phyloP scores from a whole-genome alignment of 345 rosid genomes.

The Limnanthes douglasii region DNA sequence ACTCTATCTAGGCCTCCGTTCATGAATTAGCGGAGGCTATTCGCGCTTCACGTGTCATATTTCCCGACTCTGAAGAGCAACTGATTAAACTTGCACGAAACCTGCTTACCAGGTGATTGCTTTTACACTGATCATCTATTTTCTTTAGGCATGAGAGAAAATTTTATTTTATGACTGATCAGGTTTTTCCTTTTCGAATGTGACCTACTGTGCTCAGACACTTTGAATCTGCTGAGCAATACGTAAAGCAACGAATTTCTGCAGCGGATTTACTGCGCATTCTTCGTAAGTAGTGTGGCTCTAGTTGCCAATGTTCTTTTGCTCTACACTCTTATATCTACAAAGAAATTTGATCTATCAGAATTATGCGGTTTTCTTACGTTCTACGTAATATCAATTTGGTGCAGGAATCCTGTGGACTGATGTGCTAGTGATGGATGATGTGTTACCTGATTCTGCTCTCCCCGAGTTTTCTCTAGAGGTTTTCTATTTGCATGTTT shows the following conservation, averaged over 20 bases:
- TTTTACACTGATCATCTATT: constrained; percentile 5
- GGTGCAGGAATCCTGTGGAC: constrained; percentile 69
- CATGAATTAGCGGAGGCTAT: constrained; percentile 83
- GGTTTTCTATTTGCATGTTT: constrained; percentile 25
- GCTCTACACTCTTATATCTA: constrained; percentile 1
- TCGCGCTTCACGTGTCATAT: constrained; percentile 80
- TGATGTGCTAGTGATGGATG: constrained; percentile 80
- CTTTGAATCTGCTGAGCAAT: constrained; percentile 48
- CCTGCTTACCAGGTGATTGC: constrained; percentile 47
- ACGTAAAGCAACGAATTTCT: constrained; percentile 38
- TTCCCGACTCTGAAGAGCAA: constrained; percentile 86
- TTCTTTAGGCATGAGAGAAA: constrained; percentile 6
- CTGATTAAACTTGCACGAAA: constrained; percentile 59
- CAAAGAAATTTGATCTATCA: constrained; percentile 1
- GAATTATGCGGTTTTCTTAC: too few relatives aligned
- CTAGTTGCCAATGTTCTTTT: constrained; percentile 7
- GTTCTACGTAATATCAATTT: constrained; percentile 10
- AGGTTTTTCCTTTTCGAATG: too few relatives aligned
- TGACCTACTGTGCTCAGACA: constrained; percentile 35
- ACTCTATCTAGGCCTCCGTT: constrained; percentile 41
- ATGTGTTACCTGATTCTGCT: constrained; percentile 58
- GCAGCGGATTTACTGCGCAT: constrained; percentile 37
- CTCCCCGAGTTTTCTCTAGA: constrained; percentile 59
- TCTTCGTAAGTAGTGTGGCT: constrained; percentile 40
- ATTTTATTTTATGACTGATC: constrained; percentile 8